Conservation (phyloP, 1,284 basidiomycete genomes). For the Anthracocystis setariae region DNA sequence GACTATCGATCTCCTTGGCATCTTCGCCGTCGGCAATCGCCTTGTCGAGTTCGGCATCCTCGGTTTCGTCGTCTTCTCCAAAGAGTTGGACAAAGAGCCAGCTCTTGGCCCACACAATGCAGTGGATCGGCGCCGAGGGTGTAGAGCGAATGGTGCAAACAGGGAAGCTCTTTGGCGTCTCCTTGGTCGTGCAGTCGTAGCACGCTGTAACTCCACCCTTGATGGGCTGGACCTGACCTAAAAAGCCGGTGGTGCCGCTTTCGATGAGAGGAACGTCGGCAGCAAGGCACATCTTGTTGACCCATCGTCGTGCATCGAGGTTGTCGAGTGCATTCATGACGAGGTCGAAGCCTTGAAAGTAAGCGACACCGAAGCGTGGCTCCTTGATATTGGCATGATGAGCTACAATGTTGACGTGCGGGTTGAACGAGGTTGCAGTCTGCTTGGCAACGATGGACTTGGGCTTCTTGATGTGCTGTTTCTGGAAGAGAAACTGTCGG, state of each 20-base stretch:
- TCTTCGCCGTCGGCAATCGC: constrained; percentile 89
- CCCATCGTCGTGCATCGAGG: constrained; percentile 68
- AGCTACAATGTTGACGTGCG: constrained; percentile 84
- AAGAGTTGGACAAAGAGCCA: constrained; percentile 78
- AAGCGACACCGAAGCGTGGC: constrained; percentile 84
- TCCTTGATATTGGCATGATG: constrained; percentile 97
- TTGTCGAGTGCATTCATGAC: constrained; percentile 97
- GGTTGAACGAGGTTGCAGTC: constrained; percentile 90
- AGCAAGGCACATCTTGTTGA: constrained; percentile 97
- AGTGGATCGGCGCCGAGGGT: constrained; percentile 96
- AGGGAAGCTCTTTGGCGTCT: constrained; percentile 90
- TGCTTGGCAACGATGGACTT: constrained; percentile 93
- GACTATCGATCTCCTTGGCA: constrained; percentile 85
- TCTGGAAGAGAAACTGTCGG: constrained; percentile 95
- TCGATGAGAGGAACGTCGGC: constrained; percentile 90
- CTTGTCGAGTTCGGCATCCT: constrained; percentile 79
- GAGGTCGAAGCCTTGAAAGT: constrained; percentile 89
- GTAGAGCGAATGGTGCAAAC: constrained; percentile 99
- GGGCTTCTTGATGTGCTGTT: constrained; percentile 96
- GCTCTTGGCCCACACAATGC: constrained; percentile 98
- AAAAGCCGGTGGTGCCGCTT: constrained; percentile 94
- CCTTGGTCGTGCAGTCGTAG: constrained; percentile 72
- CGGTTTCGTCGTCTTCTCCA: constrained; percentile 48
- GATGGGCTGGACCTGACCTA: constrained; percentile 73
- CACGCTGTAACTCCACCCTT: constrained; percentile 55